Conservation (phyloP, 2,329 filamentous ascomycete species). For the Cercospora brassicicola region DNA sequence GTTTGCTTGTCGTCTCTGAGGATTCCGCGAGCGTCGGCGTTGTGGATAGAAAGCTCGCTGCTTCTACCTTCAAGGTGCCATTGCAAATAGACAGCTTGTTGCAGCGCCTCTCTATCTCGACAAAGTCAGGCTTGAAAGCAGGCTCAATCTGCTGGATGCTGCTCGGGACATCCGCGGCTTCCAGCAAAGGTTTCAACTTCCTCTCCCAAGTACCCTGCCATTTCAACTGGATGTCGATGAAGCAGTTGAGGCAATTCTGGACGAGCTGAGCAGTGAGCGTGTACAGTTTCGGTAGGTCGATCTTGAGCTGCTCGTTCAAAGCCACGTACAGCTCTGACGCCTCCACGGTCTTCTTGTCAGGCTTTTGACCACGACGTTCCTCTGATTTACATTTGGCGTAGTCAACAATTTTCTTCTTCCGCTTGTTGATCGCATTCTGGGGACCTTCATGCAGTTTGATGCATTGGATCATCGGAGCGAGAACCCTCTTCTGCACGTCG, state of each 20-base stretch:
- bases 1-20: conserved; percentile 37
- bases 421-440: conserved; percentile 87
- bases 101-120: conserved; percentile 70
- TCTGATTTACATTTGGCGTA: conserved; percentile 79
- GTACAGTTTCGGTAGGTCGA: conserved; percentile 85
- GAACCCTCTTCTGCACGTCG: conserved; percentile 76
- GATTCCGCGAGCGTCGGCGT: conserved; percentile 38
- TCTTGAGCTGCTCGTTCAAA: conserved; percentile 88
- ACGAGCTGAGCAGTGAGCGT: conserved; percentile 77
- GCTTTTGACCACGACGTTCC: conserved; percentile 76
- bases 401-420: conserved; percentile 86
- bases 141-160: conserved; percentile 72
- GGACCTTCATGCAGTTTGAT: conserved; percentile 81
- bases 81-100: conserved; percentile 75
- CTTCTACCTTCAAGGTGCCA: conserved; percentile 61
- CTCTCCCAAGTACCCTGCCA: conserved; percentile 85
- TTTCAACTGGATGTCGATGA: conserved; percentile 77
- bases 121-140: conserved; percentile 77
- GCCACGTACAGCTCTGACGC: conserved; percentile 86
- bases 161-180: conserved; percentile 62
- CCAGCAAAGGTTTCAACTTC: conserved; percentile 74
- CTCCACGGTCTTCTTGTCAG: conserved; percentile 81
- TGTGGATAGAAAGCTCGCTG: conserved; percentile 60
- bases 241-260: conserved; percentile 76
- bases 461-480: conserved; percentile 76